Evolutionary conservation across 176 grass and related monocot genomes (phyloP).

Genomic region (Rhynchospora pubera): DNA sequence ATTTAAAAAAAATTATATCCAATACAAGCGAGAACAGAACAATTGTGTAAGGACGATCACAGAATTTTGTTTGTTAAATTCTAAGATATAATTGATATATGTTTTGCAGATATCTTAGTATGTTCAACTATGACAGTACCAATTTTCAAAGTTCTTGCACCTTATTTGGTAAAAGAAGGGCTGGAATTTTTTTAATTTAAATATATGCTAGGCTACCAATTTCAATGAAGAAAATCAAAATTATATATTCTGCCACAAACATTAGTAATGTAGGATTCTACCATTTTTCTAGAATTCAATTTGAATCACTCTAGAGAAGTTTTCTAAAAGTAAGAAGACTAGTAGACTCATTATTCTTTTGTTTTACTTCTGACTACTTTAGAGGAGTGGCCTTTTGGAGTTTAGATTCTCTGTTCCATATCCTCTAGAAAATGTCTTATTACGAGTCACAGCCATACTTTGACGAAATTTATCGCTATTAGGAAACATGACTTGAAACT

Average conservation of each 20-base stretch:
- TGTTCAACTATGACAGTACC: neutral
- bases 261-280: neutral
- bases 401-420: neutral
- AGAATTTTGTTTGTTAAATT: neutral
- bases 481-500: neutral
- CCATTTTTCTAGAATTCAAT: neutral
- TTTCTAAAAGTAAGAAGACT: neutral
- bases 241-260: neutral
- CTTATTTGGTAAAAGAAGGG: neutral
- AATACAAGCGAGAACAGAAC: neutral
- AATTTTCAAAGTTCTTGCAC: neutral
- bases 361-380: slow-evolving; percentile 1
- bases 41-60: neutral
- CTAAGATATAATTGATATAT: neutral
- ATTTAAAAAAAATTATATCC: neutral
- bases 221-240: neutral
- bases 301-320: neutral
- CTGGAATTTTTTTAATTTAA: too few species aligned
- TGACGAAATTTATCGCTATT: neutral
- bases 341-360: neutral
- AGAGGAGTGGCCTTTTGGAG: neutral
- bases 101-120: neutral
- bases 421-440: neutral
- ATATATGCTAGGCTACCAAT: neutral
- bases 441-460: neutral